Evolutionary conservation across 257 asterid genomes (phyloP).

Genomic region (Nicotiana undulata): DNA sequence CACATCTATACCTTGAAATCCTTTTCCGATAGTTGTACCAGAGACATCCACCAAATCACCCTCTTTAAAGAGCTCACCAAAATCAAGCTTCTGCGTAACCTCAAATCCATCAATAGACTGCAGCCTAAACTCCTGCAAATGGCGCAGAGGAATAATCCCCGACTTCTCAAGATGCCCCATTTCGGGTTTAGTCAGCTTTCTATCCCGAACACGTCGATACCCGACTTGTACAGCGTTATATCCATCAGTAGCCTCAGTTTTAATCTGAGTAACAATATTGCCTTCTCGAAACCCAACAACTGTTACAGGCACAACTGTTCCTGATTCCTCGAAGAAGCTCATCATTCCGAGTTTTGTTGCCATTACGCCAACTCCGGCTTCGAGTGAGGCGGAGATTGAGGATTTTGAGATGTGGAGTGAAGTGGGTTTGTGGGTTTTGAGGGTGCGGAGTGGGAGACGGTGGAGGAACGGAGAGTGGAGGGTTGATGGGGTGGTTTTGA

Average conservation of each 20-base stretch:
- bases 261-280: slow-evolving; percentile 83
- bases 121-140: slow-evolving; percentile 82
- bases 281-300: slow-evolving; percentile 93
- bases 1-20: slow-evolving; percentile 67
- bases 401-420: slow-evolving; percentile 35
- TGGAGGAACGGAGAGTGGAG: slow-evolving; percentile 9
- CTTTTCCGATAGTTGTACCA: slow-evolving; percentile 86
- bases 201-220: slow-evolving; percentile 71
- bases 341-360: slow-evolving; percentile 93
- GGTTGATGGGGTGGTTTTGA: slow-evolving; percentile 13
- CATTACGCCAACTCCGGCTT: slow-evolving; percentile 90
- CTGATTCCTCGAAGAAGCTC: slow-evolving; percentile 66
- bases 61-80: slow-evolving; percentile 63
- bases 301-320: slow-evolving; percentile 82
- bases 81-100: slow-evolving; percentile 51
- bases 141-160: slow-evolving; percentile 80
- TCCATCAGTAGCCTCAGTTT: slow-evolving; percentile 77
- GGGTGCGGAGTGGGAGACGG: slow-evolving; percentile 15
- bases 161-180: slow-evolving; percentile 84
- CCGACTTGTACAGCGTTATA: slow-evolving; percentile 88
- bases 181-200: slow-evolving; percentile 86
- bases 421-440: slow-evolving; percentile 27
- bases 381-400: slow-evolving; percentile 58
- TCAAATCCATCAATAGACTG: slow-evolving; percentile 64
- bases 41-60: slow-evolving; percentile 93